These are phyloP conservation scores for Saksenaea vasiformis DNA, from an alignment of 371 early-diverging fungal genomes.

Conservation along the genomic window DNA sequence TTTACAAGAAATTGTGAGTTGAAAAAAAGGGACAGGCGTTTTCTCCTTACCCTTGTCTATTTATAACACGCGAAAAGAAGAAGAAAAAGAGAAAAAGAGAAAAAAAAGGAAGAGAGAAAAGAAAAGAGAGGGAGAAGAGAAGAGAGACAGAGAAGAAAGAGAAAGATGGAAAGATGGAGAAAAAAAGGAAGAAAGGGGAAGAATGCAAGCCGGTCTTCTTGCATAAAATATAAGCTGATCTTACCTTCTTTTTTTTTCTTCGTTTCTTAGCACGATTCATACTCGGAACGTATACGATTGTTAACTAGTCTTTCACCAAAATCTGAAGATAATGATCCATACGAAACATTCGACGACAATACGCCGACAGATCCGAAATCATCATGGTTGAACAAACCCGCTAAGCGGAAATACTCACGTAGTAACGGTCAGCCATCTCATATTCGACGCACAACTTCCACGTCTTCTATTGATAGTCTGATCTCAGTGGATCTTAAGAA, in stretches of 20 bases:
- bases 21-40: background rate
- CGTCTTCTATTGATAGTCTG: slow-evolving; percentile 6
- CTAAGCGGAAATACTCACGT: slow-evolving; percentile 27
- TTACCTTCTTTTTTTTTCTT: too few species aligned
- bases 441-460: slow-evolving; percentile 3
- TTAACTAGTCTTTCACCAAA: slow-evolving; percentile 29
- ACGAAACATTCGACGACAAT: slow-evolving; percentile 23
- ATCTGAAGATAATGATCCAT: slow-evolving; percentile 21
- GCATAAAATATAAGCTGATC: slow-evolving; percentile 2
- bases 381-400: slow-evolving; percentile 19
- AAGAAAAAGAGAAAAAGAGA: background rate
- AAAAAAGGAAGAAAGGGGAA: slow-evolving; percentile 1
- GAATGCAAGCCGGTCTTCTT: background rate
- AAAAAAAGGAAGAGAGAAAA: background rate
- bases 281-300: slow-evolving; percentile 28
- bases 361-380: slow-evolving; percentile 10
- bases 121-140: slow-evolving; percentile 1
- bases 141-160: too few species aligned
- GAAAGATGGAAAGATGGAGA: too few species aligned
- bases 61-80: background rate
- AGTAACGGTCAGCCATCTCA: background rate
- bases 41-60: background rate
- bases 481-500: background rate
- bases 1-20: slow-evolving; percentile 50
- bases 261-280: slow-evolving; percentile 35